Conservation (phyloP, 257 asterid species). For the Perilla frutescens region DNA sequence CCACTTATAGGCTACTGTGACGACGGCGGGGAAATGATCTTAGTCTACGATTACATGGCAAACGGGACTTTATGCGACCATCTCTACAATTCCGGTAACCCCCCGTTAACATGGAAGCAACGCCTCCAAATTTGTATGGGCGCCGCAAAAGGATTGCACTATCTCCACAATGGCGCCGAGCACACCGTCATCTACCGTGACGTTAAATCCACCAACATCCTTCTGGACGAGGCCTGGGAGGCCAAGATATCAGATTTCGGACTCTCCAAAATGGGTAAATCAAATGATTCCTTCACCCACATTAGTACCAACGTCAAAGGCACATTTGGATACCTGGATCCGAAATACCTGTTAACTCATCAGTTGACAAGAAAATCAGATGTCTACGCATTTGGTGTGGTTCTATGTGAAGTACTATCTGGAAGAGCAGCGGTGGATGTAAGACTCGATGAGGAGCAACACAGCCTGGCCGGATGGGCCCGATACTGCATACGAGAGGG, state of each 20-base stretch:
- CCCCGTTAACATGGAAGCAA: slow-evolving; percentile 52
- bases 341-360: slow-evolving; percentile 51
- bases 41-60: slow-evolving; percentile 71
- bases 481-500: slow-evolving; percentile 39
- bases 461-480: slow-evolving; percentile 24
- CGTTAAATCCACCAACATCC: slow-evolving; percentile 66
- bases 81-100: slow-evolving; percentile 46
- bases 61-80: slow-evolving; percentile 58
- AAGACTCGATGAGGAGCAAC: slow-evolving; percentile 41
- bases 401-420: slow-evolving; percentile 59
- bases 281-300: slow-evolving; percentile 32
- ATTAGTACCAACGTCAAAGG: slow-evolving; percentile 78
- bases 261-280: slow-evolving; percentile 51
- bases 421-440: slow-evolving; percentile 50
- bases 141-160: slow-evolving; percentile 64
- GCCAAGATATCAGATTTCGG: slow-evolving; percentile 77
- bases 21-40: slow-evolving; percentile 60
- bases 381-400: slow-evolving; percentile 73
- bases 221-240: slow-evolving; percentile 62
- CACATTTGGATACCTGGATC: slow-evolving; percentile 67
- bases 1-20: slow-evolving; percentile 69
- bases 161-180: slow-evolving; percentile 57
- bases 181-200: slow-evolving; percentile 63
- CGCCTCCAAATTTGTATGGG: slow-evolving; percentile 64
- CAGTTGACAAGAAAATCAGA: slow-evolving; percentile 68